phyloP scores from a whole-genome alignment of 2,329 filamentous ascomycete species.

The Metarhizium sp. region DNA sequence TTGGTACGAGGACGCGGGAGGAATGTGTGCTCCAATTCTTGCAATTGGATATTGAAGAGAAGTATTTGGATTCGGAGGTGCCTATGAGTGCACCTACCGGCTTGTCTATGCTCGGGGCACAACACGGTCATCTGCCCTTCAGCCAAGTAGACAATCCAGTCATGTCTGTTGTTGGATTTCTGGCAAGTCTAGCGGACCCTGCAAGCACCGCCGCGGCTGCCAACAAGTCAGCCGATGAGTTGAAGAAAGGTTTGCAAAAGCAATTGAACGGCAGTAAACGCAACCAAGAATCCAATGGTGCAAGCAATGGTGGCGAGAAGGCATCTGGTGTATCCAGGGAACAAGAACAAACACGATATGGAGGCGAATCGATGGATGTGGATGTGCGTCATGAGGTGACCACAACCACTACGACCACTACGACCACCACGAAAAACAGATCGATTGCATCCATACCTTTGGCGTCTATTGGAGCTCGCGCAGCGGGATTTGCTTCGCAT shows the following conservation, averaged over 20 bases:
- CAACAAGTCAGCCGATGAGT: conserved; percentile 76
- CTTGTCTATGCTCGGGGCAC: conserved; percentile 57
- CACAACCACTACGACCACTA: conserved; percentile 39
- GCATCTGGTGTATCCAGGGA: neutral
- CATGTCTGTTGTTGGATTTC: conserved; percentile 89
- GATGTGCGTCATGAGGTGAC: conserved; percentile 43
- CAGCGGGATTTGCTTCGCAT: conserved; percentile 82
- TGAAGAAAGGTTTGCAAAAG: conserved; percentile 69
- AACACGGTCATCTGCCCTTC: conserved; percentile 77
- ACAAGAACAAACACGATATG: conserved; percentile 13
- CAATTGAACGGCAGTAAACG: conserved; percentile 56
- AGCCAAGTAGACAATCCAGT: conserved; percentile 92
- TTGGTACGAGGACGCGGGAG: conserved; percentile 82
- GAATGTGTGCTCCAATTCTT: conserved; percentile 96
- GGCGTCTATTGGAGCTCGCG: conserved; percentile 75
- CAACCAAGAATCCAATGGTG: conserved; percentile 44
- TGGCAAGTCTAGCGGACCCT: conserved; percentile 85
- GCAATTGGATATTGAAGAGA: conserved; percentile 94
- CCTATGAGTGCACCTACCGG: conserved; percentile 43
- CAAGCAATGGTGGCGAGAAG: conserved; percentile 35
- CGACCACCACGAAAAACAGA: conserved; percentile 35
- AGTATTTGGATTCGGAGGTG: conserved; percentile 75
- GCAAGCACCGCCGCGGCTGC: conserved; percentile 84
- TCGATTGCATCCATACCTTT: conserved; percentile 70
- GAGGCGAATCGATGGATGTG: conserved; percentile 55